Base-by-base conservation (phyloP, 2,329 filamentous ascomycete genomes). In the Colletotrichum tabaci region DNA sequence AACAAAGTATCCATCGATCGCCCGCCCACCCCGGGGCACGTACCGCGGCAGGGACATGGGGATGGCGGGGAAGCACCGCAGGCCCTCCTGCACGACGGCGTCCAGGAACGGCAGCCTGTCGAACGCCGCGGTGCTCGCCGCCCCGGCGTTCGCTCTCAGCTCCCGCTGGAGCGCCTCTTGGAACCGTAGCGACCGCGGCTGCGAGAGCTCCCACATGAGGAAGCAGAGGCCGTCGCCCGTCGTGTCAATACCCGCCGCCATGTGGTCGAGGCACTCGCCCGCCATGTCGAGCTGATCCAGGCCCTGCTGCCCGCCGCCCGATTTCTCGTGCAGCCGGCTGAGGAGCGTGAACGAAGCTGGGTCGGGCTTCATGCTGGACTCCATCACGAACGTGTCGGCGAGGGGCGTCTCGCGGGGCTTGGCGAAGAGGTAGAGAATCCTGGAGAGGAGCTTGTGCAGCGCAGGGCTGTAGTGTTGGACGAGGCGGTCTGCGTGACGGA, bases 201-300 rank as follows among this genome's bases (percentile, higher is more conserved):
- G 88, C 2, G 91, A 93, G 2, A 94, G 83, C 77, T 93, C 88
- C 87, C 91, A 91, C 88, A 94, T 91, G 15, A 93, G 83, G 76
- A 93, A 93, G 76, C 90, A 93, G 0, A 93, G 82, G 0, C 86
- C 90, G 74, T 93, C 91, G 18, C 91, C 91, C 0, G 91, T 93
- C 0, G 92, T 93, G 75, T 93, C 91, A 71, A 93, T 92, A 0
- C 91, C 92, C 0, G 91, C 91, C 0, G 88, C 90, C 88, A 93
- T 90, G 78, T 93, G 91, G 75, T 93, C 91, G 67, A 92, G 87
- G 75, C 90, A 92, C 79, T 94, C 92, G 23, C 91, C 91, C 0
- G 90, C 90, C 73, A 89, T 86, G 75, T 91, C 87, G 3, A 88
- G 80, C 4, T 82, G 79, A 44, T 87, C 84, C 44, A 92, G 83